Evolutionary conservation across 805 yeast species (phyloP), one percentile per base, ranked within the genome.

Genomic region (Monosporozyma aerobia): DNA sequence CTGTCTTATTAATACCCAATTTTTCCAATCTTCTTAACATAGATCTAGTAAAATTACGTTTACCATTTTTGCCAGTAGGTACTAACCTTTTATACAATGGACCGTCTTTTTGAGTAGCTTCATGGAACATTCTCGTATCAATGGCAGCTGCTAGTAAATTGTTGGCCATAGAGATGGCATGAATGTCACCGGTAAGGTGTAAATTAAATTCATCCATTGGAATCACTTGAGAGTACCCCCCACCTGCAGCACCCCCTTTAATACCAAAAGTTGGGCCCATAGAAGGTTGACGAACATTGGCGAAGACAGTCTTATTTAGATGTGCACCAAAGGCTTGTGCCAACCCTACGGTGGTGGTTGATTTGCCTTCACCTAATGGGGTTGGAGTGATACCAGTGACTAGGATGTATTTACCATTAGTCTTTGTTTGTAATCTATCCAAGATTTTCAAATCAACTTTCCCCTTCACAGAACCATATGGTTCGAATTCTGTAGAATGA

Each of bases 191-290:
- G 49, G 98, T 92, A 59, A 92, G 77, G 69, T 92, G 98, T 87
- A 94, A 81, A 75, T 94, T 92, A 77, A 92, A 92, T 73, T 92
- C 97, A 71, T 92, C 99, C 97, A 92, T 92, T 50, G 98, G 98
- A 62, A 92, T 90, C 47, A 92, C 98, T 73, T 92, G 98, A 2
- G 98, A 80, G 71, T 90, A 92, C 48, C 98, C 98, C 67, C 98
- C 99, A 62, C 99, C 99, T 19, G 98, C 98, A 53, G 99, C 99
- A 70, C 98, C 98, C 65, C 99, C 99, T 74, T 92, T 92, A 63
- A 92, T 90, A 69, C 99, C 99, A 64, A 92, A 92, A 19, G 98
- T 92, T 49, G 99, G 99, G 44, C 98, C 98, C 97, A 92, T 89
- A 9, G 95, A 86, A 30, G 98, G 98, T 70, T 92, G 99, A 70